A percentile compares a stretch with the other conserved stretches of the same genome.
Evolutionary conservation across 352 stramenopile genomes (phyloP).

Genomic region (Phytophthora boehmeriae): DNA sequence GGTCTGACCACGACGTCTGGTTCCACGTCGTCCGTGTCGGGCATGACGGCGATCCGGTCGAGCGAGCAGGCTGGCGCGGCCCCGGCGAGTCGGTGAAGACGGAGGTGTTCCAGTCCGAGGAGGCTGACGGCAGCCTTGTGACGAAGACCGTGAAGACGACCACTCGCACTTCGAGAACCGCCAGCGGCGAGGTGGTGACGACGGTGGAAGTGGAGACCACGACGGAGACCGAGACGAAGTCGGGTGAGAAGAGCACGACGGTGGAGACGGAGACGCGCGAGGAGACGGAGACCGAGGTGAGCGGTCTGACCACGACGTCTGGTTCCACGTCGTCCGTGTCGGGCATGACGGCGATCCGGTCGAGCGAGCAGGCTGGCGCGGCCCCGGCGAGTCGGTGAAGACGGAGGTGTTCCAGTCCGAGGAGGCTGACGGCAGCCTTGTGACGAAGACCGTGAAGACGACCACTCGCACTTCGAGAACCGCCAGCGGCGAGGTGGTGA

Average conservation of each 20-base stretch:
- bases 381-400: constrained; percentile 7
- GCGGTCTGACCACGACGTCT: background rate
- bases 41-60: background rate
- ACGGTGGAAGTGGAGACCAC: constrained; percentile 9
- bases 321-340: background rate
- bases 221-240: constrained; percentile 8
- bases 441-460: constrained; percentile 10
- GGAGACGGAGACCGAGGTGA: constrained; percentile 6
- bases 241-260: constrained; percentile 8
- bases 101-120: constrained; percentile 10
- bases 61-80: constrained; percentile 2
- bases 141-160: constrained; percentile 16
- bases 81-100: constrained; percentile 6
- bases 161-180: constrained; percentile 4
- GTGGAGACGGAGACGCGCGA: constrained; percentile 10
- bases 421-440: constrained; percentile 5
- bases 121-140: constrained; percentile 8
- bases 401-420: constrained; percentile 11
- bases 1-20: background rate
- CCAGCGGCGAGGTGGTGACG: constrained; percentile 7
- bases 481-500: constrained; percentile 4
- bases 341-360: background rate
- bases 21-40: background rate
- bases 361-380: constrained; percentile 2
- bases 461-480: constrained; percentile 2